Base-by-base conservation (phyloP, 2,329 filamentous ascomycete species). In the Alternaria tenuissima region DNA sequence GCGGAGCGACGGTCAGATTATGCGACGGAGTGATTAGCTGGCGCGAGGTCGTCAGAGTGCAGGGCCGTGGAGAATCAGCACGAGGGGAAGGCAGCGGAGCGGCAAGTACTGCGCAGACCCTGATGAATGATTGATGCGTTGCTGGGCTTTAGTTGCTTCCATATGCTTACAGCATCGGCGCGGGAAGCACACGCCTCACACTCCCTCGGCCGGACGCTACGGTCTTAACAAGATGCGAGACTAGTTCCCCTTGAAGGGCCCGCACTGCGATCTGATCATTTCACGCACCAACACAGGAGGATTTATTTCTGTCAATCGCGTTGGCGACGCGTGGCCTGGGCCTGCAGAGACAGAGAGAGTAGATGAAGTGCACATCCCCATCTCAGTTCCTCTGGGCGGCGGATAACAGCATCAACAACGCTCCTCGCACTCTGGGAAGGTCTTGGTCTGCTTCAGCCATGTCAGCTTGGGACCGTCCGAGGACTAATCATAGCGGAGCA, bases 111-210 rank as follows among this genome's bases (percentile, higher is more conserved):
- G 24, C 20, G 43, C 51, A 47, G 58, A 49, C 36, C 48, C 41
- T 48, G 43, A 41, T 48, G 34, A 30, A 20, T 52, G 49, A 22
- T 52, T 18, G 34, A 43, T 30, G 43, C 36, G 14, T 18, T 51
- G 41, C 44, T 42, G 14, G 36, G 53, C 44, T 56, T 42, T 53
- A 28, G 44, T 48, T 44, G 51, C 43, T 55, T 48, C 48, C 62
- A 52, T 42, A 32, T 61, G 58, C 58, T 63, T 57, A 57, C 58
- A 58, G 42, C 61, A 53, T 32, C 36, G 39, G 48, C 53, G 49
- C 54, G 58, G 54, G 57, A 60, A 60, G 57, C 52, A 56, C 55
- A 61, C 61, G 60, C 52, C 48, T 56, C 57, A 34, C 51, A 46
- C 56, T 43, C 36, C 32, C 52, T 63, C 61, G 61, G 59, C 56